Evolutionary conservation across 2,329 filamentous ascomycete species (phyloP).

Genomic region (Monilinia vaccinii-corymbosi): DNA sequence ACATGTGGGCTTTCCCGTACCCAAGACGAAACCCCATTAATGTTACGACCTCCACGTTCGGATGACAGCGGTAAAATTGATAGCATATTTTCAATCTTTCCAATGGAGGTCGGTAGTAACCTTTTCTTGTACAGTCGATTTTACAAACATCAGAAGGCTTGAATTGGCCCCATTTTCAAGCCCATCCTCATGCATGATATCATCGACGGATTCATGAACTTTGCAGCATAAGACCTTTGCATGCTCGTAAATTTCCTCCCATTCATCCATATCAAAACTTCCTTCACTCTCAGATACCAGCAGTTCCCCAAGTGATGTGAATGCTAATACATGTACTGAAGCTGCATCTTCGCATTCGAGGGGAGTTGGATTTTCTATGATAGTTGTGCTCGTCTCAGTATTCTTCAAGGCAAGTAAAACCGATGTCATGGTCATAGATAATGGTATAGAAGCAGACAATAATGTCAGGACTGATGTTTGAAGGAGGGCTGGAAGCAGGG

Average conservation of each 20-base stretch:
- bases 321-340: slow-evolving; percentile 77
- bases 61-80: slow-evolving; percentile 7
- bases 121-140: slow-evolving; percentile 51
- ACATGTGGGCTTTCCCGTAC: not conserved
- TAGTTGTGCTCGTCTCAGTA: slow-evolving; percentile 32
- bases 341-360: slow-evolving; percentile 51
- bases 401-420: slow-evolving; percentile 51
- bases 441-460: slow-evolving; percentile 71
- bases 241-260: slow-evolving; percentile 59
- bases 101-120: slow-evolving; percentile 46
- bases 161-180: slow-evolving; percentile 33
- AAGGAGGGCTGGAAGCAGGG: slow-evolving; percentile 71
- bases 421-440: slow-evolving; percentile 63
- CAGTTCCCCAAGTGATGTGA: slow-evolving; percentile 64
- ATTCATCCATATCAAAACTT: slow-evolving; percentile 63
- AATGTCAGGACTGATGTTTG: slow-evolving; percentile 73
- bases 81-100: slow-evolving; percentile 34
- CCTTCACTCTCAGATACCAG: slow-evolving; percentile 78
- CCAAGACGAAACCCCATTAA: slow-evolving; percentile 1
- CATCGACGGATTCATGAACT: slow-evolving; percentile 21
- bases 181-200: slow-evolving; percentile 28
- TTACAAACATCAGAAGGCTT: slow-evolving; percentile 49
- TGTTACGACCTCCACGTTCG: not conserved
- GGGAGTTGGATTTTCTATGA: slow-evolving; percentile 53
- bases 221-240: slow-evolving; percentile 59